phyloP scores from a whole-genome alignment of 192 early-diverging fungal genomes.

The Gaertneriomyces semiglobifer region DNA sequence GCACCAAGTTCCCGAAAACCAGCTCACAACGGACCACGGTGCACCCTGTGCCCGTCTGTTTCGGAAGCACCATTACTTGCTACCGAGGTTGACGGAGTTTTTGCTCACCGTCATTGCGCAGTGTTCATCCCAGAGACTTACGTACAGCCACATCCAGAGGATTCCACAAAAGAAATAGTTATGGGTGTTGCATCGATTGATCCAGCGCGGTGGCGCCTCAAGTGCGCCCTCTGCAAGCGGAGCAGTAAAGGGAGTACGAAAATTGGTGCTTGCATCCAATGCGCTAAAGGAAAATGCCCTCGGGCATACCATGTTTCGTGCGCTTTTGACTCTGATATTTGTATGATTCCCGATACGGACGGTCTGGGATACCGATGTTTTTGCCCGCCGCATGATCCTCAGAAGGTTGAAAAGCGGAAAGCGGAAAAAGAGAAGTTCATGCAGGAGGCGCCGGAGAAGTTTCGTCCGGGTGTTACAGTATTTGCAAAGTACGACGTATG shows the following conservation, averaged over 20 bases:
- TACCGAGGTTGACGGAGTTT: slow-evolving; percentile 14
- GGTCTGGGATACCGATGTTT: not conserved
- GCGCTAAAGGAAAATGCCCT: slow-evolving; percentile 50
- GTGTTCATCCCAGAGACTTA: slow-evolving; percentile 40
- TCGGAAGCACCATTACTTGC: not conserved
- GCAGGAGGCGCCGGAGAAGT: not conserved
- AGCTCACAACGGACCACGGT: no score
- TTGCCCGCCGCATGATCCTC: slow-evolving; percentile 15
- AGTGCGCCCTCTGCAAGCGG: slow-evolving; percentile 47
- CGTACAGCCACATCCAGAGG: slow-evolving; percentile 14
- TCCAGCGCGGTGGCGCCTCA: slow-evolving; percentile 48
- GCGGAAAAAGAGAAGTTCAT: slow-evolving; percentile 10
- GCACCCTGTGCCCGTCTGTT: not conserved
- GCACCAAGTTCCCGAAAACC: not conserved
- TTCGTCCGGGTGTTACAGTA: slow-evolving; percentile 1
- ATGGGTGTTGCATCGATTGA: slow-evolving; percentile 38
- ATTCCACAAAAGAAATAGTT: slow-evolving; percentile 28
- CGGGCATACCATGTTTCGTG: slow-evolving; percentile 52
- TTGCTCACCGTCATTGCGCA: slow-evolving; percentile 29
- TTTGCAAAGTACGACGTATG: not conserved
- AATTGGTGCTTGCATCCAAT: slow-evolving; percentile 51
- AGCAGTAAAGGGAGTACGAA: slow-evolving; percentile 1
- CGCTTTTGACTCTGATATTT: slow-evolving; percentile 32
- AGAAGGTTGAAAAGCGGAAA: not conserved
- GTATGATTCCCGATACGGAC: slow-evolving; percentile 1